Percentiles rank a stretch among this genome's conserved stretches.
Conservation (phyloP, 305 asterid genomes). For the Fraxinus baroniana region DNA sequence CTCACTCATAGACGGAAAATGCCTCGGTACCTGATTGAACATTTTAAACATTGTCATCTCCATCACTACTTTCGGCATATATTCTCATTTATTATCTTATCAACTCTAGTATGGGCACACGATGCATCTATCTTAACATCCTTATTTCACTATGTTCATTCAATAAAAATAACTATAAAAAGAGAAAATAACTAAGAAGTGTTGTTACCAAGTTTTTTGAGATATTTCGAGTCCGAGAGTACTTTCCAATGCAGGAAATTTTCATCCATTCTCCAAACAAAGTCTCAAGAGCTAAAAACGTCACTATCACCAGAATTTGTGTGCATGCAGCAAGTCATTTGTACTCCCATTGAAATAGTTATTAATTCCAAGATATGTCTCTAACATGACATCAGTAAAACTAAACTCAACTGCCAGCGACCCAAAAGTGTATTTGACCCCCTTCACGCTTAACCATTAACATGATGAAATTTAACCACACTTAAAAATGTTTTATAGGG, state of each 20-base stretch:
- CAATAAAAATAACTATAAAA: neutral
- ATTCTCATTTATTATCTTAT: neutral
- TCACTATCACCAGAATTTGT: neutral
- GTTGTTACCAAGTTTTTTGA: neutral
- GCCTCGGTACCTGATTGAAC: neutral
- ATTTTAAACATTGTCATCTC: neutral
- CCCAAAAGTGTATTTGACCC: neutral
- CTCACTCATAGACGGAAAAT: neutral
- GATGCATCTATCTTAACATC: neutral
- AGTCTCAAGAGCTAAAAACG: conserved; percentile 7
- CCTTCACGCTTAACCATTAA: neutral
- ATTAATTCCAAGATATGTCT: neutral
- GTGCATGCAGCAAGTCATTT: neutral
- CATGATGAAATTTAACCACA: neutral
- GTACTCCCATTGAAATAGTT: neutral
- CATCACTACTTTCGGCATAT: neutral
- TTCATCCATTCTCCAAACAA: neutral
- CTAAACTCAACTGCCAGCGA: conserved; percentile 15
- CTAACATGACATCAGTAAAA: neutral
- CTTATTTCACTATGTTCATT: neutral
- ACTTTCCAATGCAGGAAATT: neutral
- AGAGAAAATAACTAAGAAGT: neutral
- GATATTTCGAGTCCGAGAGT: conserved; percentile 12
- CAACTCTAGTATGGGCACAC: neutral
- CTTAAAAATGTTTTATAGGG: neutral